A percentile compares a stretch with the other conserved stretches of the same genome.
phyloP scores from a whole-genome alignment of 345 rosid genomes.

The Arabis hirsuta region DNA sequence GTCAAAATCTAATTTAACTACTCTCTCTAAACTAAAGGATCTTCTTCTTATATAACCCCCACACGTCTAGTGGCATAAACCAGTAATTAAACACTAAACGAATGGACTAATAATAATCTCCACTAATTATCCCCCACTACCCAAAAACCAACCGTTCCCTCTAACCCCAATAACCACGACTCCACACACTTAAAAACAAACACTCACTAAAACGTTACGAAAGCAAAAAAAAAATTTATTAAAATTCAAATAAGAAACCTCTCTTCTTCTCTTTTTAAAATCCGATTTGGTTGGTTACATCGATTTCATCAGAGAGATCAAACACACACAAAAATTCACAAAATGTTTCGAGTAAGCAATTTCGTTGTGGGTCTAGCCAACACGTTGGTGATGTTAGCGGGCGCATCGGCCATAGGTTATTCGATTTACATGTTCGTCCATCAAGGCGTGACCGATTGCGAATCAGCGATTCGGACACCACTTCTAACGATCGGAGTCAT shows the following conservation, averaged over 20 bases:
- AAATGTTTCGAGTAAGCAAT: constrained; percentile 47
- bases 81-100: constrained; percentile 13
- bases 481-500: constrained; percentile 39
- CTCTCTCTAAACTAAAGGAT: constrained; percentile 33
- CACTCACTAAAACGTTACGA: constrained; percentile 26
- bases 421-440: constrained; percentile 44
- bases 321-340: not conserved
- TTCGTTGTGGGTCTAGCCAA: constrained; percentile 46
- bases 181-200: constrained; percentile 3
- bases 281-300: not conserved
- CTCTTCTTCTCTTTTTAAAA: not conserved
- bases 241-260: not conserved
- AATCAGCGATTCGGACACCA: constrained; percentile 37
- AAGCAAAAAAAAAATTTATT: not conserved
- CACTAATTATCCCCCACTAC: constrained; percentile 31
- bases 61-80: constrained; percentile 32
- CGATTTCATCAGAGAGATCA: not conserved
- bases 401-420: constrained; percentile 43
- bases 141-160: constrained; percentile 28
- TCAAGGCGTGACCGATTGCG: constrained; percentile 40
- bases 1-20: constrained; percentile 36
- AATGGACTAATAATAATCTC: constrained; percentile 22
- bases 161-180: constrained; percentile 25
- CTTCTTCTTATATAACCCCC: constrained; percentile 29
- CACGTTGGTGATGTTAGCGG: constrained; percentile 41